phyloP scores from a whole-genome alignment of 768 basidiomycete species.

The Mycena chlorophos region DNA sequence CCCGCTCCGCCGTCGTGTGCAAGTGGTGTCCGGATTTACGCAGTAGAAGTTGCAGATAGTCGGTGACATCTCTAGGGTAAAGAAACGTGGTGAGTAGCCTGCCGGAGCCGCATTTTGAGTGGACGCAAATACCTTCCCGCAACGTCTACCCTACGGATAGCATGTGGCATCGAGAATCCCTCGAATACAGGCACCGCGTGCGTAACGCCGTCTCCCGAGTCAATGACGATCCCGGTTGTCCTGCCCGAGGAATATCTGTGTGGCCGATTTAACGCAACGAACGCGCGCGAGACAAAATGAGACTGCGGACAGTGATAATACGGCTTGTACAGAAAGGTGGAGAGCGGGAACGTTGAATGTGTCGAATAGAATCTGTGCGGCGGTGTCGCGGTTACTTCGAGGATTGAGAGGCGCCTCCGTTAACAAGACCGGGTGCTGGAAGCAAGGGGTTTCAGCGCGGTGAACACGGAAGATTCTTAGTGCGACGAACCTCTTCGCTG shows the following conservation, averaged over 20 bases:
- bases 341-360: constrained; percentile 99
- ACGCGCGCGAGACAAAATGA: constrained; percentile 1
- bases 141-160: constrained; percentile 92
- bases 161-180: constrained; percentile 99
- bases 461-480: background rate
- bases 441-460: constrained; percentile 1
- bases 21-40: constrained; percentile 94
- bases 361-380: constrained; percentile 99
- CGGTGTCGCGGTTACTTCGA: constrained; percentile 91
- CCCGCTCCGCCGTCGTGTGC: constrained; percentile 95
- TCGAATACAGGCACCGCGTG: constrained; percentile 99
- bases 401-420: constrained; percentile 99
- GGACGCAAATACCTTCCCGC: constrained; percentile 73
- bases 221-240: constrained; percentile 98
- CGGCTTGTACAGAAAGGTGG: constrained; percentile 96
- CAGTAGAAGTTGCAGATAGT: constrained; percentile 90
- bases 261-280: constrained; percentile 1
- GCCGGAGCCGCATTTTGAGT: background rate
- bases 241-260: constrained; percentile 97
- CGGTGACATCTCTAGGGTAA: constrained; percentile 82
- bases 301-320: constrained; percentile 80
- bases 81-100: constrained; percentile 2
- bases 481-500: constrained; percentile 84
- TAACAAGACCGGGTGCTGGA: constrained; percentile 91
- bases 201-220: constrained; percentile 98